A percentile compares a stretch with the other conserved stretches of the same genome.
Evolutionary conservation across 176 grass and related monocot species (phyloP).

Genomic region (maize (Zea mays)): DNA sequence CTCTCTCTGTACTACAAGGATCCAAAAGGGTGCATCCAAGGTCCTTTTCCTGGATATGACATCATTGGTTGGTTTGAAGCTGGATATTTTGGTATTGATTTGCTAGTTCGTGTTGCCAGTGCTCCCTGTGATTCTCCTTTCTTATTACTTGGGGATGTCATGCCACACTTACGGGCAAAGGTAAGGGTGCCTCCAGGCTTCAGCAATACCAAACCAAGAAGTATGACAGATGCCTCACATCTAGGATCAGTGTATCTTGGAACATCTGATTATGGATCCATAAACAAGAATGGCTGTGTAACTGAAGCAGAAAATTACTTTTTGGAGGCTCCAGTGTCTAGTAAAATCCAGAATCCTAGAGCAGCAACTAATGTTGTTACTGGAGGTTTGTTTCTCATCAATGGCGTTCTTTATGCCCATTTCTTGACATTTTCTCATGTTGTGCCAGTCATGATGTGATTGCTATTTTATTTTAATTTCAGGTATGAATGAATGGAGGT

Average conservation of each 20-base stretch:
- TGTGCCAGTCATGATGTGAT: constrained; percentile 10
- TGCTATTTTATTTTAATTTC: constrained; percentile 24
- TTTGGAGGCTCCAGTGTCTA: constrained; percentile 72
- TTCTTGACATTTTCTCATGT: constrained; percentile 12
- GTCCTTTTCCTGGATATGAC: constrained; percentile 91
- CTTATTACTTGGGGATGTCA: constrained; percentile 85
- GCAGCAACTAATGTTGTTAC: constrained; percentile 40
- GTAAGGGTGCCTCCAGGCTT: constrained; percentile 84
- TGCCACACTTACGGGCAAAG: constrained; percentile 89
- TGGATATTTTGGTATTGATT: constrained; percentile 87
- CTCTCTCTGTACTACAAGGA: constrained; percentile 93
- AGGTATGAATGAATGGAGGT: constrained; percentile 66
- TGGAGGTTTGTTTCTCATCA: constrained; percentile 63
- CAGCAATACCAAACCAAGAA: constrained; percentile 50
- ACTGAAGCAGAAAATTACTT: constrained; percentile 66
- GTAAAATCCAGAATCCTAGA: constrained; percentile 42
- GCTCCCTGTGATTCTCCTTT: constrained; percentile 72
- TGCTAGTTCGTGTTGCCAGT: constrained; percentile 64
- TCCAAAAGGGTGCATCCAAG: constrained; percentile 74
- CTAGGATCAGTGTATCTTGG: constrained; percentile 46
- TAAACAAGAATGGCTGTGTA: constrained; percentile 43
- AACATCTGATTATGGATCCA: constrained; percentile 38
- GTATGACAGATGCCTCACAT: constrained; percentile 37
- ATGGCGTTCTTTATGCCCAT: constrained; percentile 12
- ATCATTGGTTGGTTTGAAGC: constrained; percentile 93